phyloP scores from a whole-genome alignment of 2,329 filamentous ascomycete species.

The Polychaeton citri region DNA sequence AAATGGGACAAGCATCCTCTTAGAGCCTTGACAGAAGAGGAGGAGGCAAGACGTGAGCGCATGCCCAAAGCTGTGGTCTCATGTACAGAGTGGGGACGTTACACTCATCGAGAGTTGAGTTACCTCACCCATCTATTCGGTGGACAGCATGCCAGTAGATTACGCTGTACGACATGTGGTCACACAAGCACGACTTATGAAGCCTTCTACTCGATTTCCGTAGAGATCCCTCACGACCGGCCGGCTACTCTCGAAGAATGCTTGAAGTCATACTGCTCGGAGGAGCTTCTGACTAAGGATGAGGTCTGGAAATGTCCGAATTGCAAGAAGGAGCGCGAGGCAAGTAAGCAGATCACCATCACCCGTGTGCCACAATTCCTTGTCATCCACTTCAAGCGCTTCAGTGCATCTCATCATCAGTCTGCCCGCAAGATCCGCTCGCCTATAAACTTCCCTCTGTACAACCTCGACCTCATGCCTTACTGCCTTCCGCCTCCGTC shows the following conservation, averaged over 20 bases:
- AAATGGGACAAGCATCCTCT: conserved; percentile 47
- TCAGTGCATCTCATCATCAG: conserved; percentile 41
- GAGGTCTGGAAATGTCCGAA: conserved; percentile 60
- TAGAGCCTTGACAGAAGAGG: conserved; percentile 42
- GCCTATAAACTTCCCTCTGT: conserved; percentile 63
- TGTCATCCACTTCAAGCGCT: conserved; percentile 64
- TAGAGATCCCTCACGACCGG: conserved; percentile 53
- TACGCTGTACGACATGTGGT: conserved; percentile 48
- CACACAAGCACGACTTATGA: conserved; percentile 55
- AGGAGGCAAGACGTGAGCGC: conserved; percentile 48
- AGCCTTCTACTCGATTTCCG: conserved; percentile 57
- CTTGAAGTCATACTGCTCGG: conserved; percentile 53
- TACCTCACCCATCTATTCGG: conserved; percentile 70
- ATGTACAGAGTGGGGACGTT: conserved; percentile 59
- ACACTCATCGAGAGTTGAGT: conserved; percentile 57
- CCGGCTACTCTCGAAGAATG: conserved; percentile 53
- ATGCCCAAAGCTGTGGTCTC: conserved; percentile 53
- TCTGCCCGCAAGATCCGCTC: conserved; percentile 55
- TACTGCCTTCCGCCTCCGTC: conserved; percentile 41
- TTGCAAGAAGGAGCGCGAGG: conserved; percentile 55
- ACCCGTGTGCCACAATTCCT: conserved; percentile 69
- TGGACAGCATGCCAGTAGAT: conserved; percentile 50
- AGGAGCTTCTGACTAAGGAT: conserved; percentile 54
- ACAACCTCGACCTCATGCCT: conserved; percentile 50
- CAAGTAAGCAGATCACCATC: conserved; percentile 57